Evolutionary conservation across 257 asterid genomes (phyloP).

Genomic region (Petunia axillaris): DNA sequence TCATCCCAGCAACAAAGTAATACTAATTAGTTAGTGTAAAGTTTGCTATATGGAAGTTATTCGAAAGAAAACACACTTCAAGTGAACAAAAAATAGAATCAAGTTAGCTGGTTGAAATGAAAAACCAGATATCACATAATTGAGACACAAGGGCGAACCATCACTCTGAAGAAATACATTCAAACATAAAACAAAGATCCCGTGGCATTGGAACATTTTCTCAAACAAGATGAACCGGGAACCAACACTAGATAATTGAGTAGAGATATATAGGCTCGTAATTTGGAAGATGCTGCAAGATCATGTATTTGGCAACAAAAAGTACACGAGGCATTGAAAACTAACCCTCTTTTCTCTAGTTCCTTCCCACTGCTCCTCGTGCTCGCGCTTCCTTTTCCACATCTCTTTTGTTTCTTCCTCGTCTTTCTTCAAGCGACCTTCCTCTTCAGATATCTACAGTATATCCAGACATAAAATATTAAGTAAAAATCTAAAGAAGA

Average conservation of each 20-base stretch:
- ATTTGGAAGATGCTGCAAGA: background rate
- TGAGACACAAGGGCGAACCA: background rate
- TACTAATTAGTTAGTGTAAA: background rate
- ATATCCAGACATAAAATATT: background rate
- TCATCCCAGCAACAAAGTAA: background rate
- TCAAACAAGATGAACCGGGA: background rate
- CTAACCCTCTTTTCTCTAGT: slow-evolving; percentile 94
- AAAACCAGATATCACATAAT: slow-evolving; percentile 1
- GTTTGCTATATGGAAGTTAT: background rate
- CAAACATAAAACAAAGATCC: background rate
- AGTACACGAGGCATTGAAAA: slow-evolving; percentile 21
- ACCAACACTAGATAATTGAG: slow-evolving; percentile 17
- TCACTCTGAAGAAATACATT: background rate
- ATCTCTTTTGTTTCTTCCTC: slow-evolving; percentile 97
- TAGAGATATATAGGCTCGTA: background rate
- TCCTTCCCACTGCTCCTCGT: slow-evolving; percentile 99
- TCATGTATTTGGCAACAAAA: background rate
- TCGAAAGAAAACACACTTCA: background rate
- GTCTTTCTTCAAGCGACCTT: slow-evolving; percentile 98
- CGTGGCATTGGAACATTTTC: background rate
- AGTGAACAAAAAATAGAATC: background rate
- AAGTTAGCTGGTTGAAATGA: background rate
- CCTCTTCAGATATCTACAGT: slow-evolving; percentile 93
- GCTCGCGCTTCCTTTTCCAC: slow-evolving; percentile 99
- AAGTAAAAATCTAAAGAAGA: background rate